Base-by-base conservation (phyloP, 106 monocot species). In the Allium cepa region DNA sequence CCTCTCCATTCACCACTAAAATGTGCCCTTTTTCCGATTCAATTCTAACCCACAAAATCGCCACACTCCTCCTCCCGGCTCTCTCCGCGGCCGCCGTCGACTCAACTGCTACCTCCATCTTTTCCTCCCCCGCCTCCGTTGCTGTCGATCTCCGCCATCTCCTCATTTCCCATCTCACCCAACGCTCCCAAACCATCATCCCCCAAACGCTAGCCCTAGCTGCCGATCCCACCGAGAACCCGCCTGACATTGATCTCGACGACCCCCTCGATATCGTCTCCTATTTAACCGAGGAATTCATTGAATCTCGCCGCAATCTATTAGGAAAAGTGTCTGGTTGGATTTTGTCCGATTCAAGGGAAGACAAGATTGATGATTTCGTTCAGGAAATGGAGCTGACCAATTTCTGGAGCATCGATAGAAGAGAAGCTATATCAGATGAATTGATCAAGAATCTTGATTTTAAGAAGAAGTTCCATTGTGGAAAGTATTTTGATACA, bases 331-430 rank as follows among this genome's bases (percentile, higher is more conserved):
- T 90, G 46, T 85, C 90, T 12, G 70, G 75, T 22, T 90, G 90
- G 90, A 18, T 90, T 48, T 66, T 90, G 55, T 83, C 82, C 70
- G 90, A 90, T 46, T 71, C 56, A 65, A 56, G 90, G 15, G 90
- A 90, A 60, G 90, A 90, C 66, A 90, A 78, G 75, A 85, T 90
- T 78, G 85, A 90, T 55, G 85, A 85, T 46, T 78, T 90, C 63
- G 80, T 68, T 7, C 85, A 85, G 53, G 85, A 85, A 60, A 82
- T 90, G 82, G 85, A 85, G 50, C 26, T 22, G 22, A 83, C 68
- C 14, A 71, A 71, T 4, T 85, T 90, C 71, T 90, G 90, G 90
- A 9, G 55, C 53, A 46, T 71, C 17, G 85, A 90, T 46, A 63
- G 77, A 5, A 63, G 90, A 47, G 78, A 82, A 48, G 52, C 67